Base-by-base conservation (phyloP, 1,139 yeast genomes). In the Scheffersomyces segobiensis region DNA sequence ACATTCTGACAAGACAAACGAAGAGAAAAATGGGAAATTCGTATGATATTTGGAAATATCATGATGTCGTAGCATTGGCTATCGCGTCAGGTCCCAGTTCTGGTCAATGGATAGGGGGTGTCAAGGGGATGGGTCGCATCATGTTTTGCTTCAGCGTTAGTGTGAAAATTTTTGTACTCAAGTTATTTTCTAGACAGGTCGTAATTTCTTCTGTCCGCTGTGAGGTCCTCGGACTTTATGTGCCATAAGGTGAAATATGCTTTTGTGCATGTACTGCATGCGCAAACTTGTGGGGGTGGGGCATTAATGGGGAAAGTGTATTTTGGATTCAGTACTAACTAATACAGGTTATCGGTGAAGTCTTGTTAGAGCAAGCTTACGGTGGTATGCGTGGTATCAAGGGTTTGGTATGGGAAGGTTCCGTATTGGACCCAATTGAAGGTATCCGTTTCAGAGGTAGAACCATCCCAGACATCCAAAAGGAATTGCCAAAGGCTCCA, bases 381-480 rank as follows among this genome's bases (percentile, higher is more conserved):
- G 99, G 98, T 85, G 99, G 99, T 86, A 92, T 91, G 97, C 89
- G 98, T 82, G 98, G 98, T 78, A 91, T 93, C 82, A 91, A 91
- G 81, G 97, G 97, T 72, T 85, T 95, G 70, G 98, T 95, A 62
- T 95, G 98, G 98, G 98, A 95, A 85, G 99, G 99, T 71, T 93
- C 98, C 59, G 99, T 95, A 59, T 85, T 95, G 77, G 99, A 95
- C 80, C 96, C 99, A 68, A 89, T 89, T 67, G 99, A 95, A 81
- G 99, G 99, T 74, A 95, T 95, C 77, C 89, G 98, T 77, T 95
- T 95, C 88, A 92, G 98, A 83, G 98, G 98, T 72, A 87, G 89
- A 81, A 93, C 99, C 71, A 95, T 95, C 70, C 98, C 98, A 66
- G 98, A 95, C 71, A 87, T 93, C 75, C 97, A 91, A 80, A 84